These are phyloP conservation scores for Paecilomyces formosus DNA, from an alignment of 2,329 filamentous ascomycete genomes.

Conservation along the genomic window DNA sequence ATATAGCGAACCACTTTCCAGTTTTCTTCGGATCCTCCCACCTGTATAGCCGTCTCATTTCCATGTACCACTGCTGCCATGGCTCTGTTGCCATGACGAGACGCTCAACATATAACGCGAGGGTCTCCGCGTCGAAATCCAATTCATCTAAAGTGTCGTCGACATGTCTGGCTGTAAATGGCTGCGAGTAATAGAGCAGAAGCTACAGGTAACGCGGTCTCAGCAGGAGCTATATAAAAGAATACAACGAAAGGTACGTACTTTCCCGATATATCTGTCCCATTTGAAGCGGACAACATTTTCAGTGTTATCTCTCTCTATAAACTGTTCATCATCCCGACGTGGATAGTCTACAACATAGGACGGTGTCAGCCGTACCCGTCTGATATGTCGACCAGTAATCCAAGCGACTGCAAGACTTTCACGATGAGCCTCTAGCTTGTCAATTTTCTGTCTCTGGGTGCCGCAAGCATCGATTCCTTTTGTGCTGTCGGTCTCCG, in stretches of 20 bases:
- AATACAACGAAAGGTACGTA: conserved; percentile 6
- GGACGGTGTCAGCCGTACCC: conserved; percentile 28
- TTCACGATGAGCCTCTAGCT: conserved; percentile 25
- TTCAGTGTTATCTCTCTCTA: conserved; percentile 13
- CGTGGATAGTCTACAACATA: conserved; percentile 15
- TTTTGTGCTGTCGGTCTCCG: background rate
- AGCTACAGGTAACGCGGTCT: conserved; percentile 11
- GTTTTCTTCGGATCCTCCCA: conserved; percentile 32
- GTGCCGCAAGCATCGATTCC: background rate
- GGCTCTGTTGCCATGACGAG: conserved; percentile 32
- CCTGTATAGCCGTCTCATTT: conserved; percentile 28
- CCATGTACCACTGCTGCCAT: conserved; percentile 33
- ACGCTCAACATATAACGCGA: conserved; percentile 28
- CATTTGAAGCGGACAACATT: conserved; percentile 19
- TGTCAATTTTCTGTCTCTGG: conserved; percentile 14
- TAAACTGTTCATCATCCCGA: conserved; percentile 15
- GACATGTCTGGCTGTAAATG: conserved; percentile 24
- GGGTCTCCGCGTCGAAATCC: conserved; percentile 27
- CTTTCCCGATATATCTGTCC: conserved; percentile 25
- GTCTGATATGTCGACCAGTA: conserved; percentile 28
- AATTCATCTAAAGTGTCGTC: conserved; percentile 25
- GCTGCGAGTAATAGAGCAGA: conserved; percentile 25
- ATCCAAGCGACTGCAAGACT: conserved; percentile 32
- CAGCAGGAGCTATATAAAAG: background rate
- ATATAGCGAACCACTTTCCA: conserved; percentile 27